Percentiles rank a stretch among this genome's conserved stretches.
Evolutionary conservation across 2,329 filamentous ascomycete genomes (phyloP).

Genomic region (Epichloe amarillans): DNA sequence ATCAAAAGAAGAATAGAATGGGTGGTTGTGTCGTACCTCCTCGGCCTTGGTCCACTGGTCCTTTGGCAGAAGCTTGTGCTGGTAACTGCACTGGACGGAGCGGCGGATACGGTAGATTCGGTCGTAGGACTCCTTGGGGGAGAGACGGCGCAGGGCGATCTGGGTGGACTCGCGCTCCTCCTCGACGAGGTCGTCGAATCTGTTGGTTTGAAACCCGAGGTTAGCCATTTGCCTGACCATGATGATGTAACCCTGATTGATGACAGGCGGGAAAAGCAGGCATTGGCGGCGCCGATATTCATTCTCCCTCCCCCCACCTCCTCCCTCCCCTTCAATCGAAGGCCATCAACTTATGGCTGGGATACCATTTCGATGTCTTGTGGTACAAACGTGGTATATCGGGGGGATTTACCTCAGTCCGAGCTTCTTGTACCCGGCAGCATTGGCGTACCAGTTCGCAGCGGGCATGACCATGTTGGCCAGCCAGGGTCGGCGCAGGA

Average conservation of each 20-base stretch:
- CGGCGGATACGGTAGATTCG: slow-evolving; percentile 94
- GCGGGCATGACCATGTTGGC: slow-evolving; percentile 62
- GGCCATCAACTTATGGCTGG: background rate
- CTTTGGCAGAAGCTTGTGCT: slow-evolving; percentile 52
- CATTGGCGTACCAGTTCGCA: slow-evolving; percentile 78
- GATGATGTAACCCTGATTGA: background rate
- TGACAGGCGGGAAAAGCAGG: background rate
- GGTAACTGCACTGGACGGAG: slow-evolving; percentile 65
- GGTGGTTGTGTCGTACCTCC: slow-evolving; percentile 25
- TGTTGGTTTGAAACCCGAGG: slow-evolving; percentile 24
- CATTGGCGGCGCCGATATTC: background rate
- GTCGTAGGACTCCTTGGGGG: slow-evolving; percentile 83
- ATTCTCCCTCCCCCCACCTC: fast-evolving
- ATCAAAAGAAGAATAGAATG: background rate
- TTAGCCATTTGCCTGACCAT: slow-evolving; percentile 10
- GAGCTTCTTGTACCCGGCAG: slow-evolving; percentile 84
- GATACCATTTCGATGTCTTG: background rate
- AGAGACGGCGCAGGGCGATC: slow-evolving; percentile 78
- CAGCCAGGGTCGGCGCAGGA: slow-evolving; percentile 79
- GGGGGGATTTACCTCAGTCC: slow-evolving; percentile 57
- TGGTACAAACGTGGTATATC: background rate
- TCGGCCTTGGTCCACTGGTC: slow-evolving; percentile 45
- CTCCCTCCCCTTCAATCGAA: background rate
- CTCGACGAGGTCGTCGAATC: slow-evolving; percentile 86
- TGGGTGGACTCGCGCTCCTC: slow-evolving; percentile 85